Base-by-base conservation (phyloP, 208 protist genomes). In the Leishmania tropica region DNA sequence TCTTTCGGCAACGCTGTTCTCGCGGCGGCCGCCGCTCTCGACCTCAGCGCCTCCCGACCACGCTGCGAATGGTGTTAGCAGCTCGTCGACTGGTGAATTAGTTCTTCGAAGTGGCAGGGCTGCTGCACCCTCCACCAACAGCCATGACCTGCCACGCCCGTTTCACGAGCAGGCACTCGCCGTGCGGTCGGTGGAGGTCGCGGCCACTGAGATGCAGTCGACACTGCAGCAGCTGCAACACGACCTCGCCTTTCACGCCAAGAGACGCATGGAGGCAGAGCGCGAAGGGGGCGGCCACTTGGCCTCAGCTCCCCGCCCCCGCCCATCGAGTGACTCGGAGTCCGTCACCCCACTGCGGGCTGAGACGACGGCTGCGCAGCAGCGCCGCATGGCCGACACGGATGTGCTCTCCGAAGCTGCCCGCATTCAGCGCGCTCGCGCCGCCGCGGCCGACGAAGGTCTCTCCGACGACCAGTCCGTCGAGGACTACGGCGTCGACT, bases 371-470 rank as follows among this genome's bases (percentile, higher is more conserved):
- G 81, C 75, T 2, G 81, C 54, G 15, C 73, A 48, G 78, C 70
- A 76, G 80, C 74, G 75, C 4, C 74, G 72, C 28, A 65, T 83
- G 21, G 78, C 60, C 31, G 81, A 78, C 76, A 78, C 75, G 73
- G 83, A 90, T 60, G 42, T 79, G 68, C 80, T 85, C 51, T 75
- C 81, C 75, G 68, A 83, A 58, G 81, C 78, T 53, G 10, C 78
- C 19, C 82, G 88, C 60, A 80, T 97, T 37, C 64, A 81, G 47
- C 89, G 92, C 21, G 88, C 87, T 1, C 89, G 94, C 71, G 85
- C 85, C 8, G 89, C 89, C 1, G 92, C 94, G 17, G 94, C 92
- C 5, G 94, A 97, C 53, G 91, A 97, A 58, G 89, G 92, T 40
- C 73, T 86, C 3, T 78, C 80, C 5, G 91, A 94, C 75, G 86